Conservation (phyloP, 225 moss, liverwort and hornwort species). For the Bryum argenteum region DNA sequence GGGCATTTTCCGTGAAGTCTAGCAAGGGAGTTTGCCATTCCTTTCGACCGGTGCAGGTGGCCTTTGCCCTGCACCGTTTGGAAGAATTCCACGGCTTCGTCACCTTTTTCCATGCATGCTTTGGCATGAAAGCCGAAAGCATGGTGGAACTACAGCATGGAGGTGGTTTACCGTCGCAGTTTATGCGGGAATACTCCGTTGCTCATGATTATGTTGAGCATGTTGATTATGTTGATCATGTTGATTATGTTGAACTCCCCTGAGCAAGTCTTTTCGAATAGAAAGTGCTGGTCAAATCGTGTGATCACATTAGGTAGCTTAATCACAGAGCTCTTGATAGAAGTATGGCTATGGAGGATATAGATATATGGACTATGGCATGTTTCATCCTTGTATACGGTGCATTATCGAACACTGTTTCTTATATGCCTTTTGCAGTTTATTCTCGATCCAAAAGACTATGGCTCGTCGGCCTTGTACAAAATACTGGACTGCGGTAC, state of each 20-base stretch:
- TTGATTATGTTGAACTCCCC: background rate
- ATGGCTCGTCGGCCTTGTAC: conserved; percentile 15
- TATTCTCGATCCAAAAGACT: background rate
- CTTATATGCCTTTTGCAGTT: conserved; percentile 8
- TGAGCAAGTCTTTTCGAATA: too few species aligned
- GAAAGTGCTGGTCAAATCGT: background rate
- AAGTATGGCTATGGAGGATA: conserved; percentile 1
- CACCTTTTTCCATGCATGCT: too few species aligned
- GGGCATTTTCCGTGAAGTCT: too few species aligned
- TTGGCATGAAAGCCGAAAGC: too few species aligned
- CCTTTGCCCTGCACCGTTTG: too few species aligned
- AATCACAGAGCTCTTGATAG: conserved; percentile 13
- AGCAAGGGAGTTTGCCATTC: too few species aligned
- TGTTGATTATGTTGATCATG: background rate
- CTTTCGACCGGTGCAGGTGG: too few species aligned
- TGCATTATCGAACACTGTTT: conserved; percentile 10
- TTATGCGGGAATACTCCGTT: too few species aligned
- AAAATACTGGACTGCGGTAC: background rate
- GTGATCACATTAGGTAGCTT: conserved; percentile 1
- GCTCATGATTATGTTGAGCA: too few species aligned
- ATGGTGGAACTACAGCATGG: too few species aligned
- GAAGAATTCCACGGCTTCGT: too few species aligned
- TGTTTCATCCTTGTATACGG: conserved; percentile 13
- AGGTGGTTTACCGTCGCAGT: too few species aligned
- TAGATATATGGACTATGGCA: background rate